Conservation (phyloP, 2,329 filamentous ascomycete species). For the Pseudogymnoascus sp. region DNA sequence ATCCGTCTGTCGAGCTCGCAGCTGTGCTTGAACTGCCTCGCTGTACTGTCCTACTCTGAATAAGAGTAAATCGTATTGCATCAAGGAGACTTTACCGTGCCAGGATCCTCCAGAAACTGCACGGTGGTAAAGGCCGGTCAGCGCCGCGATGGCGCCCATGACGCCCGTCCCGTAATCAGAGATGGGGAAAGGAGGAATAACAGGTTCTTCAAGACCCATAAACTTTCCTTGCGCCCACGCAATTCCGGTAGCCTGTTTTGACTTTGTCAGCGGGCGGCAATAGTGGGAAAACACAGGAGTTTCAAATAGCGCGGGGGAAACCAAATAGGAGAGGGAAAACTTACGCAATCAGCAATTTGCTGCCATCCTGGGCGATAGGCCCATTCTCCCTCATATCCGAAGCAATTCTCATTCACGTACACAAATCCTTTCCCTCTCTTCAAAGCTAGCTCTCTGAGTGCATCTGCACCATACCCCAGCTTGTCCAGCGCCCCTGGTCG, state of each 20-base stretch:
- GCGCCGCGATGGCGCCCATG: constrained; percentile 60
- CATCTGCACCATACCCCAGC: constrained; percentile 55
- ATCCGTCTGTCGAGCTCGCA: constrained; percentile 19
- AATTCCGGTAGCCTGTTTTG: constrained; percentile 40
- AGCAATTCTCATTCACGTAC: constrained; percentile 64
- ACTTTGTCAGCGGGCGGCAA: not conserved
- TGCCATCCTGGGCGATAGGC: constrained; percentile 59
- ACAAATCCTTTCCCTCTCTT: constrained; percentile 54
- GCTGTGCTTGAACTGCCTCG: constrained; percentile 40
- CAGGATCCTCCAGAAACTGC: constrained; percentile 59
- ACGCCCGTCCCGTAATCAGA: constrained; percentile 65
- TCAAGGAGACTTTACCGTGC: constrained; percentile 55
- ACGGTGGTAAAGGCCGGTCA: constrained; percentile 56
- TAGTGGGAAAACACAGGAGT: not conserved
- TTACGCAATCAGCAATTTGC: constrained; percentile 59
- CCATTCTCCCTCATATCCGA: constrained; percentile 58
- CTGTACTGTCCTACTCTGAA: constrained; percentile 54
- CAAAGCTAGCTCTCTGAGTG: constrained; percentile 45
- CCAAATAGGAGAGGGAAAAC: not conserved
- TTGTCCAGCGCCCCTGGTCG: constrained; percentile 57
- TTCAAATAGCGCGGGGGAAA: too few relatives aligned
- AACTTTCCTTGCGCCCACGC: constrained; percentile 57
- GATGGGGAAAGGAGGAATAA: constrained; percentile 59
- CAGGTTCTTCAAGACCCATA: constrained; percentile 55
- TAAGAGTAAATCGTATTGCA: constrained; percentile 62